Evolutionary conservation across 495 filamentous ascomycete genomes (phyloP).

Genomic region (Schizothecium vesticola): DNA sequence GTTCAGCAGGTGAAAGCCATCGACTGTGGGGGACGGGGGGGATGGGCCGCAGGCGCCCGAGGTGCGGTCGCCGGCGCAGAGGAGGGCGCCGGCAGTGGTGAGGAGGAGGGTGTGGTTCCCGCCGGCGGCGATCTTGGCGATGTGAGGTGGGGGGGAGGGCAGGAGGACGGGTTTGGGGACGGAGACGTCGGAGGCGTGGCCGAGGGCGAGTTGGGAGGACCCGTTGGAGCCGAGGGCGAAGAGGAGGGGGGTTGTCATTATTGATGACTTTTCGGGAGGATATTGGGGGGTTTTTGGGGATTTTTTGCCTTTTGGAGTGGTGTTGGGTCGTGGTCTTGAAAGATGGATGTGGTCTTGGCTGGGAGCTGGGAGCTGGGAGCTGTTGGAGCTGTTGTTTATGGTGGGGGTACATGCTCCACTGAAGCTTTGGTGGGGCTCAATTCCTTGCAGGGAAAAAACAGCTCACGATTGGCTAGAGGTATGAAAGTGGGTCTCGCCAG

Average conservation of each 20-base stretch:
- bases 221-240: conserved; percentile 91
- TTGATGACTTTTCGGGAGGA: background rate
- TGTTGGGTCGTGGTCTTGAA: background rate
- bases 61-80: conserved; percentile 55
- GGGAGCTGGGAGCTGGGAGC: background rate
- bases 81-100: conserved; percentile 50
- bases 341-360: background rate
- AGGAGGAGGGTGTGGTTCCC: conserved; percentile 85
- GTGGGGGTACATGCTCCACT: background rate
- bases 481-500: conserved; percentile 7
- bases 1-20: conserved; percentile 23
- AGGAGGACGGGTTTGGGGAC: conserved; percentile 57
- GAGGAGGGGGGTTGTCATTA: conserved; percentile 42
- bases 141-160: conserved; percentile 13
- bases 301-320: background rate
- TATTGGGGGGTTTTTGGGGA: no score
- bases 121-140: conserved; percentile 54
- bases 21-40: background rate
- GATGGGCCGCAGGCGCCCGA: conserved; percentile 50
- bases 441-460: background rate
- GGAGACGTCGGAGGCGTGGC: conserved; percentile 67
- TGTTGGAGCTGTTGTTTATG: no score
- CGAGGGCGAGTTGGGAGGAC: conserved; percentile 78
- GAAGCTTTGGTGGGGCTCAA: conserved; percentile 3
- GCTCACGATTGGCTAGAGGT: background rate